Evolutionary conservation across 306 rosid genomes (phyloP), one percentile per base, ranked within the genome.

Genomic region (Arachis hypogaea): DNA sequence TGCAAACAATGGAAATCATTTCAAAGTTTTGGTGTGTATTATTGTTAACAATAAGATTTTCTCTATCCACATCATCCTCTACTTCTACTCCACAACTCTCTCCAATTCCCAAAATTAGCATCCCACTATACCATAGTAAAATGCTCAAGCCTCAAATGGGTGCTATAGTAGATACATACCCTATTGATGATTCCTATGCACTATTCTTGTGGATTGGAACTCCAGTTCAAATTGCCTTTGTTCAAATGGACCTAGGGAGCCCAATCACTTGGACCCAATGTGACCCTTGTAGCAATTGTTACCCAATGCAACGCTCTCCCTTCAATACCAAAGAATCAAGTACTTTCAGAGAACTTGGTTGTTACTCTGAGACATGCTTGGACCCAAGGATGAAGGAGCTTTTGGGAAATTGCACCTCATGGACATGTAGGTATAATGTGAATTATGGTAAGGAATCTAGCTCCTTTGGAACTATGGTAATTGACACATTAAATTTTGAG

Each of bases 181-280:
- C 74, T 3, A 5, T 11, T 8, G 74, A 59, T 16, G 69, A 69
- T 45, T 63, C 64, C 6, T 73, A 80, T 14, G 84, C 84, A 7
- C 63, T 69, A 36, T 80, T 80, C 68, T 29, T 84, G 29, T 52
- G 71, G 80, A 30, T 84, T 2, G 87, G 87, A 0, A 80, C 80
- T 0, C 87, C 85, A 11, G 77, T 52, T 7, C 84, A 84, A 40
- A 46, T 84, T 40, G 28, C 76, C 3, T 52, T 80, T 2, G 75
- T 80, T 3, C 43, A 6, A n/a, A 5, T 80, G 2, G 80, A 84
- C 77, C 72, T 16, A 3, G 65, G 68, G 16, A 77, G 80, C 71
- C 80, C 76, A 33, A 77, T 84, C 6, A 58, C 82, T 5, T 84
- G 84, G 82, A 28, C 56, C n/a, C 87, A 80, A 5, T 83, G 87